These are phyloP conservation scores for Antitrichia curtipendula DNA, from an alignment of 225 moss, liverwort and hornwort species.

Conservation along the genomic window DNA sequence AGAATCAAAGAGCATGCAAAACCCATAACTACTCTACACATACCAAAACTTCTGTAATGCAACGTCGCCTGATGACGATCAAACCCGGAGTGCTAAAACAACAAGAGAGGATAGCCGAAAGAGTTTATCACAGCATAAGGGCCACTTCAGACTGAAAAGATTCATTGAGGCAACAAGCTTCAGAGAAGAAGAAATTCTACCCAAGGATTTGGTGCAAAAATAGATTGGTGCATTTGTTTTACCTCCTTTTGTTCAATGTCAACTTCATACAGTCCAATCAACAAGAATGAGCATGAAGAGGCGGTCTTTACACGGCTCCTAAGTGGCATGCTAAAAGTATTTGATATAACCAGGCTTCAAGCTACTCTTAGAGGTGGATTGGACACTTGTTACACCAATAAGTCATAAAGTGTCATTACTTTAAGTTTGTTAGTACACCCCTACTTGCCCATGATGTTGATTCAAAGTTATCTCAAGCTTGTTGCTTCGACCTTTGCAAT, in stretches of 20 bases:
- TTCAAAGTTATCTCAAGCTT: neutral
- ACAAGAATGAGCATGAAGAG: neutral
- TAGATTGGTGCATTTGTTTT: neutral
- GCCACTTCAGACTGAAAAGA: neutral
- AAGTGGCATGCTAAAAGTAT: neutral
- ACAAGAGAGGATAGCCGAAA: neutral
- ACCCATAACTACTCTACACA: neutral
- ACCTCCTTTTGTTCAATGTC: neutral
- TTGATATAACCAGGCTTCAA: neutral
- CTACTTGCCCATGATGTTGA: neutral
- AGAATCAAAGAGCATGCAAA: neutral
- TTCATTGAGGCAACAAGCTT: neutral
- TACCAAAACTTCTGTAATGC: neutral
- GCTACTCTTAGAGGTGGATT: neutral
- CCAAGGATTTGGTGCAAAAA: neutral
- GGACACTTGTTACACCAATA: neutral
- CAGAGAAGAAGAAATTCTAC: neutral
- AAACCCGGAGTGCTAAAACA: conserved; percentile 17
- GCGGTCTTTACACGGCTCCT: neutral
- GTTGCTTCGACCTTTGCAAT: neutral
- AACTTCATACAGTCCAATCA: neutral
- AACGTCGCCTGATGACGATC: neutral
- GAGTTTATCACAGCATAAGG: neutral
- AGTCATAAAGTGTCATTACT: neutral
- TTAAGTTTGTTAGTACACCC: neutral